Evolutionary conservation across 768 basidiomycete genomes (phyloP).

Genomic region (Phylloporus sp.): DNA sequence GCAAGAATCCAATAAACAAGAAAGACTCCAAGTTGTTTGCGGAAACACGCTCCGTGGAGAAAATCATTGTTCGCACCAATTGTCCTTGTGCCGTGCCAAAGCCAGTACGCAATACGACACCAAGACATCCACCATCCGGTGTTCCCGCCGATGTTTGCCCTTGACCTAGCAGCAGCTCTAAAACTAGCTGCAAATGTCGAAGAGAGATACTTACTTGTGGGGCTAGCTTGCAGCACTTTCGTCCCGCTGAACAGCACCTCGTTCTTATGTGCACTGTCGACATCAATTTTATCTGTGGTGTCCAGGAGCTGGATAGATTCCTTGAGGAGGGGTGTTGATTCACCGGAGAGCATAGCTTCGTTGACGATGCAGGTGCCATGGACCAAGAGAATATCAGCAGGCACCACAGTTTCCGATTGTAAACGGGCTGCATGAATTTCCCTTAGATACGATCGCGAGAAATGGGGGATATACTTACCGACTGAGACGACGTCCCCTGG

Average conservation of each 20-base stretch:
- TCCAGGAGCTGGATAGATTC: conserved; percentile 90
- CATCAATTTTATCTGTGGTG: conserved; percentile 68
- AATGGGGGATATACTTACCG: conserved; percentile 43
- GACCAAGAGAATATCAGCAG: conserved; percentile 90
- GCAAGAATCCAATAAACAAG: conserved; percentile 95
- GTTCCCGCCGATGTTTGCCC: conserved; percentile 50
- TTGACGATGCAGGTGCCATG: conserved; percentile 95
- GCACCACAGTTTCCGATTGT: conserved; percentile 80
- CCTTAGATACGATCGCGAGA: conserved; percentile 1
- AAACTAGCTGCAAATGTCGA: neutral
- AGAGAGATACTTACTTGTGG: conserved; percentile 32
- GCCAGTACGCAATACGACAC: conserved; percentile 89
- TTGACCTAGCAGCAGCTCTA: conserved; percentile 18
- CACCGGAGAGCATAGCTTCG: conserved; percentile 98
- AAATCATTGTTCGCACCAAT: conserved; percentile 98
- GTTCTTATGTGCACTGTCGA: conserved; percentile 84
- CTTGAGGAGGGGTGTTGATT: conserved; percentile 95
- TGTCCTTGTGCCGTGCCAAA: conserved; percentile 98
- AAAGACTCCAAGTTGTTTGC: conserved; percentile 96
- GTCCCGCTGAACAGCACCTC: conserved; percentile 92
- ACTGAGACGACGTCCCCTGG: conserved; percentile 90
- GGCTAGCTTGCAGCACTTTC: conserved; percentile 84
- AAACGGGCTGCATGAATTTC: conserved; percentile 46
- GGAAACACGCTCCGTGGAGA: conserved; percentile 93
- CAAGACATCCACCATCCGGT: conserved; percentile 90